These are phyloP conservation scores for Globisporangium okanoganense DNA, from an alignment of 352 stramenopile species.

Conservation along the genomic window DNA sequence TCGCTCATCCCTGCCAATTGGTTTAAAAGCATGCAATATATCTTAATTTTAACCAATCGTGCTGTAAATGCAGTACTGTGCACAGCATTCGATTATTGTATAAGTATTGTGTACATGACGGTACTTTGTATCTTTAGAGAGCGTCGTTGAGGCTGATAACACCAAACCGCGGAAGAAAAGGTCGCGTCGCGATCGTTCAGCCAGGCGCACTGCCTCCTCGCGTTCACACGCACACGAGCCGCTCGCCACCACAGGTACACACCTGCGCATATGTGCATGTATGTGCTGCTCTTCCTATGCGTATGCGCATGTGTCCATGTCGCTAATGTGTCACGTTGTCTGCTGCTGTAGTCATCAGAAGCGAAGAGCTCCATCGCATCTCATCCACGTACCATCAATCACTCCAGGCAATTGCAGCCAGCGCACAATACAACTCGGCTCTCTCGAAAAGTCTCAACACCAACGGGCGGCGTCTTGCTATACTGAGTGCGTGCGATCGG, in stretches of 20 bases:
- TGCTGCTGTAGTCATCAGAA: not conserved
- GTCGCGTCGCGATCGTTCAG: slow-evolving; percentile 12
- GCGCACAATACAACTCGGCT: not conserved
- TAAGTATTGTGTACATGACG: not conserved
- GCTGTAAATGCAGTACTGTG: not conserved
- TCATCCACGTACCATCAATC: not conserved
- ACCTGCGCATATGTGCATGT: not conserved
- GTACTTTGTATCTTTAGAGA: slow-evolving; percentile 10
- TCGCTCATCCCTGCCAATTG: not conserved
- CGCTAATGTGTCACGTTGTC: not conserved
- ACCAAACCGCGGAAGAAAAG: slow-evolving; percentile 11
- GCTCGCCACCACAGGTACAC: not conserved
- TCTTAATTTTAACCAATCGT: not conserved
- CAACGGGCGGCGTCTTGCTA: not conserved
- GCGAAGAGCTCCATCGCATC: not conserved
- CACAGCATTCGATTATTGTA: not conserved
- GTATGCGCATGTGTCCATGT: not conserved
- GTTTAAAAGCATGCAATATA: not conserved
- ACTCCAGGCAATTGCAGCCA: not conserved
- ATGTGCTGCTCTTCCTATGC: not conserved
- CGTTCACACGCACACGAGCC: not conserved
- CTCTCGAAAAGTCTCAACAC: not conserved
- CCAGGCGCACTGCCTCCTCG: not conserved
- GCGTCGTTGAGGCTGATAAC: slow-evolving; percentile 4
- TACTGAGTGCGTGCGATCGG: not conserved